Percentiles rank a stretch among this genome's conserved stretches.
Conservation (phyloP, 345 rosid species). For the Syzygium aromaticum region DNA sequence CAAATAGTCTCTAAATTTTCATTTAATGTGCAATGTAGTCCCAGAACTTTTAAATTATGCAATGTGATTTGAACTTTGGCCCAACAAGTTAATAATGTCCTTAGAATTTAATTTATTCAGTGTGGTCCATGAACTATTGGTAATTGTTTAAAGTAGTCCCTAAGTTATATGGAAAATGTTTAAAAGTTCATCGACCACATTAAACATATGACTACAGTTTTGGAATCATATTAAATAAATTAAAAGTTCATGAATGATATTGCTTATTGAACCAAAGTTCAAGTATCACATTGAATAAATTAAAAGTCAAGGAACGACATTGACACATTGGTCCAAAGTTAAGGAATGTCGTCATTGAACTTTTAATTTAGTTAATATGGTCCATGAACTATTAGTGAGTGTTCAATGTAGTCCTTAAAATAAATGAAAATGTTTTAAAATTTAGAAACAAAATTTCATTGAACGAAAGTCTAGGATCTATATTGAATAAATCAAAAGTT, state of each 20-base stretch:
- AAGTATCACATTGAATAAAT: too few species aligned
- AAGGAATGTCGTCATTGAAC: not conserved
- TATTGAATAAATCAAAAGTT: not conserved
- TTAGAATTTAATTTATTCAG: not conserved
- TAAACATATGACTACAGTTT: not conserved
- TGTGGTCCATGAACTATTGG: not conserved
- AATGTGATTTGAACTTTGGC: not conserved
- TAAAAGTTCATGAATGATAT: rapidly evolving
- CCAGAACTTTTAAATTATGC: not conserved
- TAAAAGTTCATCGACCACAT: not conserved
- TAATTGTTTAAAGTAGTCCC: not conserved
- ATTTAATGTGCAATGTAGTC: not conserved
- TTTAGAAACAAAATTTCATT: not conserved
- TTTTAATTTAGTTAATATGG: not conserved
- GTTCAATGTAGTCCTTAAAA: not conserved
- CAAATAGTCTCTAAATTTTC: rapidly evolving
- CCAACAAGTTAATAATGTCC: not conserved
- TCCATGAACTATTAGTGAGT: not conserved
- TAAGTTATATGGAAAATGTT: not conserved
- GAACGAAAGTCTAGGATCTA: not conserved
- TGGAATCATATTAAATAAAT: rapidly evolving
- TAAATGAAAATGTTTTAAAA: not conserved
- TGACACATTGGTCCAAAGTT: not conserved
- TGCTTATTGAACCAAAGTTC: not conserved
- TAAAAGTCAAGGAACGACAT: not conserved